Base-by-base conservation (phyloP, 495 filamentous ascomycete species). In the Massariosphaeria phaeospora region DNA sequence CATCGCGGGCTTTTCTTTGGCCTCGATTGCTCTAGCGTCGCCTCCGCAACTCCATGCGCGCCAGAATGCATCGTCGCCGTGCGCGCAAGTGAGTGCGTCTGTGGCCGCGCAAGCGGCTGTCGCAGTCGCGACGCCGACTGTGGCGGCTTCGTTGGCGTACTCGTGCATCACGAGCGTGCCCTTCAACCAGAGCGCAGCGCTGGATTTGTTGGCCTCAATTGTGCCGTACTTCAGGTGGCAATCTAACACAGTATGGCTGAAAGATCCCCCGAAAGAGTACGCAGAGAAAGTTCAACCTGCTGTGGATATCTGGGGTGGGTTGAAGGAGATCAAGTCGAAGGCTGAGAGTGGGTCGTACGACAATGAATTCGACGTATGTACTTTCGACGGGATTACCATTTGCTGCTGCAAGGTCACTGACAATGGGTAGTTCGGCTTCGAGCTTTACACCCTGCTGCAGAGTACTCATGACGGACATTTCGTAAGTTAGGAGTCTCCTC, bases 401-500 rank as follows among this genome's bases (percentile, higher is more conserved):
- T 39, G 13, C 38, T 24, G 18, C 6, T 15, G 20, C 6, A 10
- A 33, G 12, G 10, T 24, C 5, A 15, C 10, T 43, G 12, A 33
- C 46, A 24, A 24, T 5, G 12, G 26, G 27, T 46, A 67, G 59
- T 69, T 69, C 40, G 62, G 62, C 25, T 68, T 44, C 20, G 55
- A 45, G 3, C 52, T 69, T 7, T 69, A 69, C 50, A 31, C 24
- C 12, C 33, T 64, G 7, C 50, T 67, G 48, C 67, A 68, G 41
- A 31, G 11, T 1, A 60, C 67, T 4, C 67, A 70, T 31, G 66
- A 70, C 46, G 67, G 67, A 30, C 67, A 70, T 44, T 67, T 70
- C 27, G 55, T n/a, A n/a, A n/a, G n/a, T n/a, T n/a, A n/a, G n/a
- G n/a, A n/a, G n/a, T n/a, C n/a, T n/a, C n/a, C n/a, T n/a, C n/a